Percentiles rank a stretch among this genome's conserved stretches.
Conservation (phyloP, 2,329 filamentous ascomycete species). For the Diaporthe caulivora region DNA sequence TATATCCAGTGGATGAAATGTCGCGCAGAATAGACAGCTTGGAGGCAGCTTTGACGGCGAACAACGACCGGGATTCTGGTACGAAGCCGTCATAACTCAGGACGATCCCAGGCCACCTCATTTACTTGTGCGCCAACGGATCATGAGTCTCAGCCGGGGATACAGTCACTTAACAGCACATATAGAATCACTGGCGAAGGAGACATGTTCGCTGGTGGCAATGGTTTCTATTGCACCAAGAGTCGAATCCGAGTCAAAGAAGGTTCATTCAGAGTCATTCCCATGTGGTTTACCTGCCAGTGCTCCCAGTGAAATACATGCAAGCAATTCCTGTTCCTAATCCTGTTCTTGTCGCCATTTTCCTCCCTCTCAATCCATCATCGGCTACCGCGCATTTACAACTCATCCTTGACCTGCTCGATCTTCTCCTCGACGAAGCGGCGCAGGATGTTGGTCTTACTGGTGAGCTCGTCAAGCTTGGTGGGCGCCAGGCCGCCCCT, state of each 20-base stretch:
- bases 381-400: conserved; percentile 60
- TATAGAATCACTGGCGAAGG: background rate
- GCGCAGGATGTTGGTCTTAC: conserved; percentile 88
- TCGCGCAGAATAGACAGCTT: conserved; percentile 85
- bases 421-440: conserved; percentile 77
- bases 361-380: conserved; percentile 34
- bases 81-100: conserved; percentile 50
- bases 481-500: conserved; percentile 87
- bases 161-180: background rate
- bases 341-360: background rate
- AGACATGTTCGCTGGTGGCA: background rate
- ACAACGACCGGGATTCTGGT: conserved; percentile 57
- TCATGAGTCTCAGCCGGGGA: too few relatives aligned
- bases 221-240: background rate
- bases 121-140: background rate
- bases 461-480: conserved; percentile 90
- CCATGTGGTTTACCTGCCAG: background rate
- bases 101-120: background rate
- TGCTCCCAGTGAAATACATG: conserved; percentile 24
- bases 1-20: conserved; percentile 90
- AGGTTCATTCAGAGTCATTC: conserved; percentile 10
- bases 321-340: background rate
- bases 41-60: conserved; percentile 77
- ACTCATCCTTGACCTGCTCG: conserved; percentile 74
- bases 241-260: background rate